Percentiles rank a stretch among this genome's conserved stretches.
phyloP scores from a whole-genome alignment of 352 stramenopile species.

The Hyphochytrium catenoides region DNA sequence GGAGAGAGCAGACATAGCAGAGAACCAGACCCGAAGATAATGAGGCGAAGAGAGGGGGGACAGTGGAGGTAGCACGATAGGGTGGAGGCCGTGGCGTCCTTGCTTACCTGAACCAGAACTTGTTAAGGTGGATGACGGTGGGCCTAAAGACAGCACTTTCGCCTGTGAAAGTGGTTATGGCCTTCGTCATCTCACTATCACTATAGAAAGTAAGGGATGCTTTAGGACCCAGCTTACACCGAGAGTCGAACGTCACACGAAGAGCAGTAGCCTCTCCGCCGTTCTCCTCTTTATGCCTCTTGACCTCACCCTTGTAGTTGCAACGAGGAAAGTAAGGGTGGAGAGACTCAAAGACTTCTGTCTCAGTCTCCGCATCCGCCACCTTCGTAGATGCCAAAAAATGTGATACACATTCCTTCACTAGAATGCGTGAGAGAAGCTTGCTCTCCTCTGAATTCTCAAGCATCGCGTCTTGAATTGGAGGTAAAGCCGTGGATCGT shows the following conservation, averaged over 20 bases:
- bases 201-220: conserved; percentile 37
- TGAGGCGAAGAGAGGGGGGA: too few relatives aligned
- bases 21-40: too few relatives aligned
- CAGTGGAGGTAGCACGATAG: too few relatives aligned
- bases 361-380: conserved; percentile 11
- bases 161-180: too few relatives aligned
- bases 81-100: too few relatives aligned
- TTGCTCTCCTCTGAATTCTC: too few relatives aligned
- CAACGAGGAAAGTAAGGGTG: conserved; percentile 56
- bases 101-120: conserved; percentile 66
- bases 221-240: conserved; percentile 36
- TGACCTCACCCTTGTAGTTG: conserved; percentile 19
- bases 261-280: conserved; percentile 9
- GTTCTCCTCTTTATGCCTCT: not conserved
- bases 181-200: too few relatives aligned
- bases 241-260: conserved; percentile 48
- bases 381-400: conserved; percentile 51
- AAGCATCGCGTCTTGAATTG: too few relatives aligned
- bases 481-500: too few relatives aligned
- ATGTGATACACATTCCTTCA: conserved; percentile 56
- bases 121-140: conserved; percentile 34
- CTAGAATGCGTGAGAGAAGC: conserved; percentile 36
- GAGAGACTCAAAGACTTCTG: conserved; percentile 39
- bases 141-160: too few relatives aligned
- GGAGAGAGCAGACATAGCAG: too few relatives aligned